A percentile compares a stretch with the other conserved stretches of the same genome.
These are phyloP conservation scores for Russula vinacea DNA, from an alignment of 768 basidiomycete species.

Conservation along the genomic window DNA sequence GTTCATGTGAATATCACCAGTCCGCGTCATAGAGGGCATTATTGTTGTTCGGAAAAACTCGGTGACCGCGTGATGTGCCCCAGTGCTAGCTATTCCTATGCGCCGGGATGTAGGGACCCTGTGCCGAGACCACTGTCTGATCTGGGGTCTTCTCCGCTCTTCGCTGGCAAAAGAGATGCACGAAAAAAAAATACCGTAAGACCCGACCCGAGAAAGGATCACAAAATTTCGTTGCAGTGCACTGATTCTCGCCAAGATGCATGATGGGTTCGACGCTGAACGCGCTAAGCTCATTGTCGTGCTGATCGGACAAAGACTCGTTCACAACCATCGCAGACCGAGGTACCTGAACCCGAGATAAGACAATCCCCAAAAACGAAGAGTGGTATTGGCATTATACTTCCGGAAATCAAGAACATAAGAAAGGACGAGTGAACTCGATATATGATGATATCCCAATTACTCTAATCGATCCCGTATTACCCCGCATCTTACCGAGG, in stretches of 20 bases:
- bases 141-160: background rate
- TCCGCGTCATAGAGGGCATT: background rate
- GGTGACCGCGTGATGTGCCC: background rate
- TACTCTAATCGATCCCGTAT: background rate
- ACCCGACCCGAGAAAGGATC: background rate
- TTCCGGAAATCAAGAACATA: conserved; percentile 17
- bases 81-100: too few species aligned
- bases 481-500: conserved; percentile 37
- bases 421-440: background rate
- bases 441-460: conserved; percentile 10
- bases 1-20: background rate
- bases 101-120: background rate
- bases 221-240: background rate
- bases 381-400: background rate
- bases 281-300: background rate
- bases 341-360: background rate
- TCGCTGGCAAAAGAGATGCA: background rate
- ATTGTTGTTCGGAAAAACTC: background rate
- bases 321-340: background rate
- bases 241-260: background rate
- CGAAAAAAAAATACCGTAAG: background rate
- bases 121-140: background rate
- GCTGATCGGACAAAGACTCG: background rate
- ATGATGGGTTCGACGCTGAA: background rate
- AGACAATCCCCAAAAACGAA: conserved; percentile 3